Percentiles rank a stretch among this genome's conserved stretches.
These are phyloP conservation scores for Cenchrus fungigraminus DNA, from an alignment of 176 grass and related monocot species.

Conservation along the genomic window DNA sequence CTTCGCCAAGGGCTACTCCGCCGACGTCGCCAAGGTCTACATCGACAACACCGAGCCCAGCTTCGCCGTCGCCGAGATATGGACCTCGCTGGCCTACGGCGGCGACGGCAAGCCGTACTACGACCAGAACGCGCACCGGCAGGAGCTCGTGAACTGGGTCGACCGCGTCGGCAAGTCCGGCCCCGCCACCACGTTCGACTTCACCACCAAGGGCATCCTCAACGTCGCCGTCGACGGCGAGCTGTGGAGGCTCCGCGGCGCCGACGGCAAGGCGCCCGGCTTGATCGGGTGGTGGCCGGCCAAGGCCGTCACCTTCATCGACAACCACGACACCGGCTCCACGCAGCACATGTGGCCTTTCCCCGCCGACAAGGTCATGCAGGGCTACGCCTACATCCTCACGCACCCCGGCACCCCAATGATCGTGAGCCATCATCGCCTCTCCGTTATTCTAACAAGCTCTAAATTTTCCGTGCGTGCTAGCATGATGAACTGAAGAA, in stretches of 20 bases:
- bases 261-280: slow-evolving; percentile 65
- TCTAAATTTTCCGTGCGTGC: not conserved
- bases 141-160: slow-evolving; percentile 84
- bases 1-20: slow-evolving; percentile 76
- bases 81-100: slow-evolving; percentile 54
- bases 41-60: slow-evolving; percentile 55
- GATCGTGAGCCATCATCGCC: slow-evolving; percentile 58
- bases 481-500: not conserved
- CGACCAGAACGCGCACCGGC: slow-evolving; percentile 59
- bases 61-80: slow-evolving; percentile 78
- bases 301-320: slow-evolving; percentile 81
- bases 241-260: slow-evolving; percentile 57
- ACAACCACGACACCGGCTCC: slow-evolving; percentile 88
- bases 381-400: slow-evolving; percentile 94
- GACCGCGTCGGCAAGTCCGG: slow-evolving; percentile 32
- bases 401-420: slow-evolving; percentile 78
- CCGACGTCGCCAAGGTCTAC: slow-evolving; percentile 71
- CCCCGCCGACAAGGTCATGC: slow-evolving; percentile 82
- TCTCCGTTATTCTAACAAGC: not conserved
- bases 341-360: slow-evolving; percentile 84
- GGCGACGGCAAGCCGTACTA: slow-evolving; percentile 44
- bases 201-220: slow-evolving; percentile 79
- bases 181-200: slow-evolving; percentile 63
- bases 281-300: slow-evolving; percentile 72
- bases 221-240: slow-evolving; percentile 71